These are phyloP conservation scores for Monosporozyma solicola DNA, from an alignment of 805 yeast genomes.

Conservation along the genomic window DNA sequence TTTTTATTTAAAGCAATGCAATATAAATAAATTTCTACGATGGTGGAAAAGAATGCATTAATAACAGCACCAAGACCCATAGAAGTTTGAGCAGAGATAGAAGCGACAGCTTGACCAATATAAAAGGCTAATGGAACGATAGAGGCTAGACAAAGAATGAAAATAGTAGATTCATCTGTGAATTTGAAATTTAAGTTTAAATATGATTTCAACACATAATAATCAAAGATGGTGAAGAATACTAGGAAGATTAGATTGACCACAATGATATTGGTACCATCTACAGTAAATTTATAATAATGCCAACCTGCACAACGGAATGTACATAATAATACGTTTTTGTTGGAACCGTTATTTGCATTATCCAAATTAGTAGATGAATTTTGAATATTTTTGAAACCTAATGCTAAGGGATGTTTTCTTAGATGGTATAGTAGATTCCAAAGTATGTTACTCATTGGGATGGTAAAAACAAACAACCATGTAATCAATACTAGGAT, in stretches of 20 bases:
- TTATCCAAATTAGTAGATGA: not conserved
- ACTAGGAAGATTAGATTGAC: slow-evolving; percentile 77
- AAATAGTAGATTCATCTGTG: slow-evolving; percentile 58
- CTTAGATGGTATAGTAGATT: slow-evolving; percentile 69
- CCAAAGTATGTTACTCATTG: slow-evolving; percentile 76
- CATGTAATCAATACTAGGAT: slow-evolving; percentile 56
- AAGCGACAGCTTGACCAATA: slow-evolving; percentile 98
- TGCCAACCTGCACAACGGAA: slow-evolving; percentile 88
- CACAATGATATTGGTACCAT: slow-evolving; percentile 89
- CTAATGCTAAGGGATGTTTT: slow-evolving; percentile 84
- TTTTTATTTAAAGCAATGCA: slow-evolving; percentile 82
- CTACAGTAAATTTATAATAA: slow-evolving; percentile 92
- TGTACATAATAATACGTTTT: slow-evolving; percentile 72
- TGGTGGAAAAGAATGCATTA: slow-evolving; percentile 93
- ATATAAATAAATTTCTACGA: slow-evolving; percentile 87
- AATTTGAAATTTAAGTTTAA: slow-evolving; percentile 26
- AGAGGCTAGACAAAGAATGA: slow-evolving; percentile 68
- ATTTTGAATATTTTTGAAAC: slow-evolving; percentile 51
- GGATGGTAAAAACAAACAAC: slow-evolving; percentile 82
- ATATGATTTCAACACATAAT: slow-evolving; percentile 48
- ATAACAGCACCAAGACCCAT: slow-evolving; percentile 99
- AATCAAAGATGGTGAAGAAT: slow-evolving; percentile 72
- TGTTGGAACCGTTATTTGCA: slow-evolving; percentile 26
- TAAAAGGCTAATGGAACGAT: slow-evolving; percentile 92
- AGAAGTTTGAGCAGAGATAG: slow-evolving; percentile 94